Base-by-base conservation (phyloP, 2,329 filamentous ascomycete species). In the Colletotrichum eremochloae region DNA sequence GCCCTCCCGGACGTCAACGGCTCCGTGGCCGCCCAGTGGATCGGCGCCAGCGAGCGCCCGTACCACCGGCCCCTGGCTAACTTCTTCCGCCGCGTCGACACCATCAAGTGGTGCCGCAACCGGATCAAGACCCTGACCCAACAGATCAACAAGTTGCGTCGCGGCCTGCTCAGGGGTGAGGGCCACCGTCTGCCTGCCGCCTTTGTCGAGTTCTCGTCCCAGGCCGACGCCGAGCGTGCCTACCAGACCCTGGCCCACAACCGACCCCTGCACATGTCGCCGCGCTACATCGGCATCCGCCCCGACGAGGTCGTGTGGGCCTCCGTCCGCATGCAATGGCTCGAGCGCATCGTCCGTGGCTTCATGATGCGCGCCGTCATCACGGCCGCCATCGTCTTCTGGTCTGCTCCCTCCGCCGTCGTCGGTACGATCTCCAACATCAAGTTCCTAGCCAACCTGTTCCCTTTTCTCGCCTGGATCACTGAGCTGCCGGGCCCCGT, bases 121-220 rank as follows among this genome's bases (percentile, higher is more conserved):
- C 78, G 82, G 5, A 76, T 85, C 2, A 80, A 81, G 36, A 78
- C 83, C 2, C 76, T 85, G 18, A 84, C 84, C 58, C 72, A 78
- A 0, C 79, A 82, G 20, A 85, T 85, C 40, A 81, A 77, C 73
- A 93, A 97, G 81, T 89, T 98, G 64, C 89, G 92, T 75, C 82
- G 89, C 82, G 76, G 89, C 50, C 91, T 94, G 77, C 87, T 88
- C 50, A 83, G 86, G 15, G 90, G 93, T 61, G 74, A 75, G 7
- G 91, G 87, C 33, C 86, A 89, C 65, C 87, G 88, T 75, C 85
- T 92, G 66, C 89, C 89, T 64, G 92, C 95, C 3, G 92, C 96
- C n/a, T 98, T 99, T 77, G 93, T 99, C 75, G 95, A 98, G 79
- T 99, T 97, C 79, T 88, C 90, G 74, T 91, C 89, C 4, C 94